Evolutionary conservation across 2,329 filamentous ascomycete species (phyloP).

Genomic region (Ustulina deusta): DNA sequence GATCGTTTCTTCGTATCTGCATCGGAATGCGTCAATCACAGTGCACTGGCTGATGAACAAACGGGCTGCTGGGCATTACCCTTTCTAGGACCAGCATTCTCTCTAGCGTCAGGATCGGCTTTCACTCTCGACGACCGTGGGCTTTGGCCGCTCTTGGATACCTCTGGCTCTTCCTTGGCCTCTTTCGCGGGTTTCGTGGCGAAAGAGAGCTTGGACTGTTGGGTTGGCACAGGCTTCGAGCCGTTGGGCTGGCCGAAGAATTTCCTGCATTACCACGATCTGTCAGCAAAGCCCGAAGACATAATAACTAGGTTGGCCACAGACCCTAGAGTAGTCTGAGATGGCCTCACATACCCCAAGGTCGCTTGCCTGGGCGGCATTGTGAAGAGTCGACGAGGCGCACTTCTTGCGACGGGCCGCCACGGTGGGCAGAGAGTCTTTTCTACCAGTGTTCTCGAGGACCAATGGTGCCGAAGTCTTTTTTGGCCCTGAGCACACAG

Average conservation of each 20-base stretch:
- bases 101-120: constrained; percentile 51
- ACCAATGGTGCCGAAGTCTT: neutral
- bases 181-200: constrained; percentile 65
- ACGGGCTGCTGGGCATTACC: constrained; percentile 49
- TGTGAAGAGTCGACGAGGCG: constrained; percentile 43
- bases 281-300: constrained; percentile 29
- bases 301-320: constrained; percentile 38
- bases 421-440: constrained; percentile 40
- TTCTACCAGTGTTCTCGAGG: neutral
- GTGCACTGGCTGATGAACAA: neutral
- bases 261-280: constrained; percentile 68
- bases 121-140: constrained; percentile 41
- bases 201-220: constrained; percentile 85
- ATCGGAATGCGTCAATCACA: constrained; percentile 26
- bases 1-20: constrained; percentile 62
- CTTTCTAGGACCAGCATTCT: constrained; percentile 55
- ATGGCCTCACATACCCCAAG: constrained; percentile 53
- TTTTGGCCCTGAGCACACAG: neutral
- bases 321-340: constrained; percentile 53
- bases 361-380: constrained; percentile 53
- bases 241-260: constrained; percentile 81
- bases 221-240: constrained; percentile 68
- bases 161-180: constrained; percentile 49
- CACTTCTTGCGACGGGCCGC: constrained; percentile 47
- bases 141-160: constrained; percentile 37